Evolutionary conservation across 139 green algal genomes (phyloP).

Genomic region (Chlorella sp.): DNA sequence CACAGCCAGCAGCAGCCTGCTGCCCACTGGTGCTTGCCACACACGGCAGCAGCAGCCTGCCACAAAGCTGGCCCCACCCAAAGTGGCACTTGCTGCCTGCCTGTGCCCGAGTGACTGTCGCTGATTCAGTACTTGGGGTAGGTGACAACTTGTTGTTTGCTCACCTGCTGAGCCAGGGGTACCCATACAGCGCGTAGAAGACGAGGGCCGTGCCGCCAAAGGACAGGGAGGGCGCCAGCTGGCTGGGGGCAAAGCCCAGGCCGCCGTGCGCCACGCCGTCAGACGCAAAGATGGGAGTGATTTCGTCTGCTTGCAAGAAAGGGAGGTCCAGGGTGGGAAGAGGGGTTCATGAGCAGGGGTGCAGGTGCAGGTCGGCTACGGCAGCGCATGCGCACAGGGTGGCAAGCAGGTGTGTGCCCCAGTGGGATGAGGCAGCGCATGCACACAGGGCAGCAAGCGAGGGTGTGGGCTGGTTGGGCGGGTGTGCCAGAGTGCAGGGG

Average conservation of each 20-base stretch:
- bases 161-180: slow-evolving; percentile 46
- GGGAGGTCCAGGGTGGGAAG: neutral
- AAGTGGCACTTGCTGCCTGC: neutral
- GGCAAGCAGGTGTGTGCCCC: neutral
- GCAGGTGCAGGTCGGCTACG: neutral
- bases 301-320: slow-evolving; percentile 42
- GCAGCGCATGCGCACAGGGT: neutral
- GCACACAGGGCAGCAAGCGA: neutral
- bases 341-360: neutral
- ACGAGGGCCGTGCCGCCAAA: slow-evolving; percentile 66
- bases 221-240: slow-evolving; percentile 66
- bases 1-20: neutral
- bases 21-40: no score
- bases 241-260: slow-evolving; percentile 52
- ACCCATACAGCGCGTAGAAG: slow-evolving; percentile 51
- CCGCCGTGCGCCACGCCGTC: slow-evolving; percentile 59
- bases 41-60: no score
- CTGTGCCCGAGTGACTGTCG: neutral
- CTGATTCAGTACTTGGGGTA: no score
- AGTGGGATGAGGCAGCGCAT: neutral
- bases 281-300: slow-evolving; percentile 74
- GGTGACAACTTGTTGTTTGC: no score
- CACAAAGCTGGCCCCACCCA: no score
- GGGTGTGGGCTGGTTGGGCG: neutral
- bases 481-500: no score